These are phyloP conservation scores for Hygrophorus pudorinus DNA, from an alignment of 768 basidiomycete species.

Conservation along the genomic window DNA sequence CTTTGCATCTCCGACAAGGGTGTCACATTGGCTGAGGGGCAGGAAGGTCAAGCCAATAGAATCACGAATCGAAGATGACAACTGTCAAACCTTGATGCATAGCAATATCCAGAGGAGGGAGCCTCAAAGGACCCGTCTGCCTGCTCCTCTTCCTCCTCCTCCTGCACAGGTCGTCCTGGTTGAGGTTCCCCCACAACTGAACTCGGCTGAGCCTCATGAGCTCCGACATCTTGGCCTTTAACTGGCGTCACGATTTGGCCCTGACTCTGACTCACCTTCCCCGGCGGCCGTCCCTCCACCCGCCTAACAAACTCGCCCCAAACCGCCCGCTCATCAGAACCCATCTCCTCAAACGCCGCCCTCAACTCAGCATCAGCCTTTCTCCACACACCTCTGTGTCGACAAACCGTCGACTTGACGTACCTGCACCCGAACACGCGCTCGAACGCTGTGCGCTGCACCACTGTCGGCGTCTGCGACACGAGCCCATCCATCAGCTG, in stretches of 20 bases:
- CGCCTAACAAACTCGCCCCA: constrained; percentile 63
- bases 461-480: constrained; percentile 31
- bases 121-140: too few species aligned
- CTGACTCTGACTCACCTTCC: constrained; percentile 11
- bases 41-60: too few species aligned
- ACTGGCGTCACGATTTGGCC: neutral
- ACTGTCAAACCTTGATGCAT: too few species aligned
- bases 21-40: too few species aligned
- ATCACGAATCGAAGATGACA: too few species aligned
- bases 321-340: constrained; percentile 42
- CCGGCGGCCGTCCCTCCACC: constrained; percentile 41
- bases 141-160: too few species aligned
- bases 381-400: constrained; percentile 60
- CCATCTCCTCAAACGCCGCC: constrained; percentile 47
- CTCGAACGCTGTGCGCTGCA: constrained; percentile 60
- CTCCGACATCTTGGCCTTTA: too few species aligned
- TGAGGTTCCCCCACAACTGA: too few species aligned
- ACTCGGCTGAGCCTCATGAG: too few species aligned
- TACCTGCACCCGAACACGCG: constrained; percentile 62
- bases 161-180: too few species aligned
- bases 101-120: too few species aligned
- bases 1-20: too few species aligned
- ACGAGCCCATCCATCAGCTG: constrained; percentile 32
- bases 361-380: constrained; percentile 39
- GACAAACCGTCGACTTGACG: constrained; percentile 65